Conservation (phyloP, 163 green algal species). For the Smithsoniella earleae region DNA sequence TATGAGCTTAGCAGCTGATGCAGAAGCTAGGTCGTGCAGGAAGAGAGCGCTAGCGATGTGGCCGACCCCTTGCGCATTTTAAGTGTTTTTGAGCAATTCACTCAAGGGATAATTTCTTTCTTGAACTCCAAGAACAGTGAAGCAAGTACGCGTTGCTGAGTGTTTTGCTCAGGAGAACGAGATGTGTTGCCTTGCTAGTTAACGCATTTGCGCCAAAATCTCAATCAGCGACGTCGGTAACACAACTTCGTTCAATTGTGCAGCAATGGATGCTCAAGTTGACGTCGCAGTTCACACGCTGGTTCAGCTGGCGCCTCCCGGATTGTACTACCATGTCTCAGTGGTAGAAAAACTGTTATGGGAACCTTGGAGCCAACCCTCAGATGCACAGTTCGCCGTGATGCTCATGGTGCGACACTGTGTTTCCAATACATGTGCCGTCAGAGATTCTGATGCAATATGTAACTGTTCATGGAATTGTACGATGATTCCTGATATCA, state of each 20-base stretch:
- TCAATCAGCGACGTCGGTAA: background rate
- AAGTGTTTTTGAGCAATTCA: background rate
- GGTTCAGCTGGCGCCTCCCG: constrained; percentile 8
- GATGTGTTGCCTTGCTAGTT: too few relatives aligned
- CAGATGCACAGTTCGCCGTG: constrained; percentile 24
- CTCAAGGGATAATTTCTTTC: background rate
- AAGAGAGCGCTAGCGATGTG: background rate
- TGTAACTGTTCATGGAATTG: background rate
- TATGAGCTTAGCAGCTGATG: background rate
- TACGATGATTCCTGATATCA: too few relatives aligned
- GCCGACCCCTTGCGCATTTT: constrained; percentile 12
- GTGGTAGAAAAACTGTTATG: constrained; percentile 14
- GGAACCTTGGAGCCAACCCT: background rate
- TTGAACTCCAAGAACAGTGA: background rate
- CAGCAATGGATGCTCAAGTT: constrained; percentile 27
- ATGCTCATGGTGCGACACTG: background rate
- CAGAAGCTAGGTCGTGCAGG: background rate
- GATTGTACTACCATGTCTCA: constrained; percentile 9
- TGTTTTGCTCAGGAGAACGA: background rate
- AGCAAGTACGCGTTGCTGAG: constrained; percentile 13
- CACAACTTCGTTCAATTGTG: background rate
- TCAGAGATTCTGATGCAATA: background rate
- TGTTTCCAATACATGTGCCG: background rate
- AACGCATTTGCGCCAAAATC: background rate
- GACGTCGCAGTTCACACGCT: constrained; percentile 25